Base-by-base conservation (phyloP, 495 filamentous ascomycete genomes). In the Aspergillus bridgeri region DNA sequence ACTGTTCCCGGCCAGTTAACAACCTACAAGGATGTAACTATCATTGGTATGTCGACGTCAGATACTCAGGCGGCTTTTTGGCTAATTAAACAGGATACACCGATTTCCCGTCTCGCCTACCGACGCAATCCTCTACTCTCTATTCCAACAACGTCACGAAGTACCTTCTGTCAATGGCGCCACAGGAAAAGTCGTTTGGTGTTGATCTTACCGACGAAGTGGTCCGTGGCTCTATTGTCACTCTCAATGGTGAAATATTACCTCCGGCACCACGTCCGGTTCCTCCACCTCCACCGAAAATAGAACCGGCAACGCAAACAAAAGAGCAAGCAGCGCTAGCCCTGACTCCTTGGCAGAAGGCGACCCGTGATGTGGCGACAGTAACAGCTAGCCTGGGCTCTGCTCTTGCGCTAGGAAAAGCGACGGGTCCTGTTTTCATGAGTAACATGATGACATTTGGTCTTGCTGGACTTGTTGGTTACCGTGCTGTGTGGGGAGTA, bases 131-230 rank as follows among this genome's bases (percentile, higher is more conserved):
- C 0, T 91, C 88, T 5, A 91, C 89, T 1, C 72, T 93, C 22
- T 93, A 91, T 72, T 90, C 87, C 18, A 93, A 93, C 78, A 93
- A 93, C 62, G 90, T 93, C 63, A 89, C 85, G 57, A 92, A 91
- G 66, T 87, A 86, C 61, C 79, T 93, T 8, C 77, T 93, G 25
- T 91, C 89, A 2, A 89, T 93, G 79, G 73, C 83, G 9, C 87
- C 89, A 2, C 76, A 86, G 61, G 86, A 90, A 0, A 89, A 87
- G 57, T 79, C 85, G 23, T 92, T 87, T 60, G 87, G 87, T 0
- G 70, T 93, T 47, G 88, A 92, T 56, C 71, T 92, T 57, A 81
- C 79, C 13, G 89, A 93, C 61, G 89, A 92, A 65, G 89, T 93
- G 17, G 86, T 90, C 42, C 84, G 89, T 5, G 88, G 89, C 7